phyloP scores from a whole-genome alignment of 306 rosid genomes.

The Hylodesmum podocarpum region DNA sequence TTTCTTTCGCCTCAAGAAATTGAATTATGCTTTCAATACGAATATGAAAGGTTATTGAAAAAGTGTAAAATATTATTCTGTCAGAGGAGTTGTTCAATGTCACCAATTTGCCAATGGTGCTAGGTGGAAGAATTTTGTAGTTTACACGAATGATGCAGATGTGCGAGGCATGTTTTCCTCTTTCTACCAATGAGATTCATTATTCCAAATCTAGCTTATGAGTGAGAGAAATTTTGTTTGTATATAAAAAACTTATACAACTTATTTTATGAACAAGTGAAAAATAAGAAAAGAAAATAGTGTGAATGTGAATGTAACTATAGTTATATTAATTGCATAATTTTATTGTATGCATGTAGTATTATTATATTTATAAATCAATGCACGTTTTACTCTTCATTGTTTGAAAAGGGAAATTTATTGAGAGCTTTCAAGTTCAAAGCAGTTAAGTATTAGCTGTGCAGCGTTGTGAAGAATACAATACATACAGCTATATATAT shows the following conservation, averaged over 20 bases:
- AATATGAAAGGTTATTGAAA: constrained; percentile 14
- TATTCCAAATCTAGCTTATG: constrained; percentile 24
- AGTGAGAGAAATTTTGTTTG: neutral
- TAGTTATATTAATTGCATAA: neutral
- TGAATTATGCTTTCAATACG: constrained; percentile 39
- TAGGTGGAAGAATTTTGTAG: constrained; percentile 9
- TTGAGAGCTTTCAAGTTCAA: constrained; percentile 8
- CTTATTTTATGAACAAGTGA: neutral
- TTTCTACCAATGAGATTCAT: constrained; percentile 35
- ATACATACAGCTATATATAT: constrained; percentile 23
- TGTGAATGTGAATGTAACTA: too few relatives aligned
- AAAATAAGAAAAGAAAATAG: neutral
- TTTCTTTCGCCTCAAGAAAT: constrained; percentile 71
- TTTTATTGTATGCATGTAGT: neutral
- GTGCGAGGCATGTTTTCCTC: constrained; percentile 40
- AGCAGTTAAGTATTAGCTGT: constrained; percentile 23
- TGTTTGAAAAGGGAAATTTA: neutral
- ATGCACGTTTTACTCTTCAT: neutral
- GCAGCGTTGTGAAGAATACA: neutral
- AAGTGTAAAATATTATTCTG: constrained; percentile 28
- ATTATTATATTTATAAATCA: neutral
- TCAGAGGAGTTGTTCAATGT: constrained; percentile 40
- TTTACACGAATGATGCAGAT: constrained; percentile 28
- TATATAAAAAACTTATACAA: too few relatives aligned
- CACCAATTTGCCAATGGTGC: constrained; percentile 22